These are phyloP conservation scores for Phytophthora ramorum DNA, from an alignment of 352 stramenopile species.

Conservation along the genomic window DNA sequence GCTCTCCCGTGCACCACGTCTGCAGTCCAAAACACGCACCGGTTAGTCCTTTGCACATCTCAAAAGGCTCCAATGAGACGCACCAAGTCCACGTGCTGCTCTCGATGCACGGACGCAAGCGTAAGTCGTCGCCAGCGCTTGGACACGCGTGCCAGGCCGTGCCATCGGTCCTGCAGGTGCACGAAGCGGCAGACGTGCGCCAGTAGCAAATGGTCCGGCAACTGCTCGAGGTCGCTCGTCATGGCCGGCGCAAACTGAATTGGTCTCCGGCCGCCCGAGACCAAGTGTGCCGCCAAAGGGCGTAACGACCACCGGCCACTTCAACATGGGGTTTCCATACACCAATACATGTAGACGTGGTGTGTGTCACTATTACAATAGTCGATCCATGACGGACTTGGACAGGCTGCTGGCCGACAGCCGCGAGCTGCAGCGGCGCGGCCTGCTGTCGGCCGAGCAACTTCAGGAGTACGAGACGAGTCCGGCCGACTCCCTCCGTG, in stretches of 20 bases:
- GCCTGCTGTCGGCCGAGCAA: slow-evolving; percentile 42
- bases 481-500: slow-evolving; percentile 2
- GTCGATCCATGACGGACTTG: not conserved
- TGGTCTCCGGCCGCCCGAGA: not conserved
- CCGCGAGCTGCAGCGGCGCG: slow-evolving; percentile 45
- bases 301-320: slow-evolving; percentile 18
- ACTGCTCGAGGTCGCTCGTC: slow-evolving; percentile 29
- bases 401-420: slow-evolving; percentile 39
- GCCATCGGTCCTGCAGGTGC: slow-evolving; percentile 63
- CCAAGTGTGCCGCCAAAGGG: slow-evolving; percentile 14
- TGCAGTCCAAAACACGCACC: slow-evolving; percentile 17
- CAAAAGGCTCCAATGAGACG: slow-evolving; percentile 6
- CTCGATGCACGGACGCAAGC: slow-evolving; percentile 61
- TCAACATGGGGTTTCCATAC: not conserved
- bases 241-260: not conserved
- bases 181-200: slow-evolving; percentile 62
- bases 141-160: slow-evolving; percentile 58
- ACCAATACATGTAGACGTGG: slow-evolving; percentile 4
- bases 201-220: slow-evolving; percentile 56
- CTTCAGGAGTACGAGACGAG: slow-evolving; percentile 37
- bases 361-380: not conserved
- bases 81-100: slow-evolving; percentile 65
- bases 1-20: slow-evolving; percentile 76
- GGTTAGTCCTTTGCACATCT: not conserved
- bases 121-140: slow-evolving; percentile 62